phyloP scores from a whole-genome alignment of 495 filamentous ascomycete species.

The Penicillium daleae region DNA sequence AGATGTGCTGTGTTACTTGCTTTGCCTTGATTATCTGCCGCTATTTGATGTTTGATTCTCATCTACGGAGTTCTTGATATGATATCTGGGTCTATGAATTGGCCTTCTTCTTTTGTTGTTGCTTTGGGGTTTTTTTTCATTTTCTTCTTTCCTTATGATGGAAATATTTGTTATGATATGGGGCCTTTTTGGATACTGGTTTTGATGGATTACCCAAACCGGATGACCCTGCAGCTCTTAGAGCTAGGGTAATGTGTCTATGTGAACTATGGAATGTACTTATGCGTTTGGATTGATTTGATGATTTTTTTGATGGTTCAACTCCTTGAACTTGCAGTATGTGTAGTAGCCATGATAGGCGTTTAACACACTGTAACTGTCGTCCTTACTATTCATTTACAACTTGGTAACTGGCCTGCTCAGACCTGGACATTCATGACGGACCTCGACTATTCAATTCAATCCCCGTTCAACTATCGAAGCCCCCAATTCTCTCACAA shows the following conservation, averaged over 20 bases:
- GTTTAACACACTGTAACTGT: neutral
- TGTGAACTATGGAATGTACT: slow-evolving; percentile 16
- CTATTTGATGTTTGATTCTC: slow-evolving; percentile 8
- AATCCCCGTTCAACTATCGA: neutral
- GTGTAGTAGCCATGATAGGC: neutral
- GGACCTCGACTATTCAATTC: too few relatives aligned
- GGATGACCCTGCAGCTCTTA: neutral
- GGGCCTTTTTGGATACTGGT: neutral
- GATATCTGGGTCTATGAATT: slow-evolving; percentile 13
- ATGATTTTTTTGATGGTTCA: neutral
- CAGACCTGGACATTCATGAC: too few relatives aligned
- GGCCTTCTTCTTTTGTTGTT: slow-evolving; percentile 9
- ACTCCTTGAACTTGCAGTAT: neutral
- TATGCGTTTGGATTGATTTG: slow-evolving; percentile 15
- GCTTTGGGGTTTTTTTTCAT: too few relatives aligned
- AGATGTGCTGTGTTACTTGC: slow-evolving; percentile 13
- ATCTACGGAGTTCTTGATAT: slow-evolving; percentile 7
- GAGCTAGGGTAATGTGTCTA: slow-evolving; percentile 12
- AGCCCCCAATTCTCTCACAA: neutral
- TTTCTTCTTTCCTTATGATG: slow-evolving; percentile 21
- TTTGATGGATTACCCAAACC: neutral
- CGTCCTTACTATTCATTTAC: neutral
- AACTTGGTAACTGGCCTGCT: neutral
- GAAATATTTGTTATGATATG: slow-evolving; percentile 24
- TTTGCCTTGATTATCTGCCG: slow-evolving; percentile 3